Evolutionary conservation across 177 flowering plant species (phyloP).

Genomic region (Vitis hybrid): DNA sequence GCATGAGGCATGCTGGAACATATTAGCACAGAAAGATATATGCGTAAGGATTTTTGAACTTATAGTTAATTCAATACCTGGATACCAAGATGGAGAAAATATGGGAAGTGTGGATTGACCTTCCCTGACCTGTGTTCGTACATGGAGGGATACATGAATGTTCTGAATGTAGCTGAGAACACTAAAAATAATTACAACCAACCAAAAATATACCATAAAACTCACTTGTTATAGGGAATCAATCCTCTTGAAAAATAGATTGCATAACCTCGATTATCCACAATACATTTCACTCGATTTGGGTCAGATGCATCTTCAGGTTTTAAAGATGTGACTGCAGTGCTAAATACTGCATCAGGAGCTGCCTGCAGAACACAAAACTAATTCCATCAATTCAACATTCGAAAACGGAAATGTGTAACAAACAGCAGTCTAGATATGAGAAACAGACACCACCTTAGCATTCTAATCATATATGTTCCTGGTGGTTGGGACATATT

Average conservation of each 20-base stretch:
- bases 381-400: too few relatives aligned
- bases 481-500: too few relatives aligned
- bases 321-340: constrained; percentile 87
- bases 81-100: constrained; percentile 92
- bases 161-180: background rate
- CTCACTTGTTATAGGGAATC: constrained; percentile 89
- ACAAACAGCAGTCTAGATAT: background rate
- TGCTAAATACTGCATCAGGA: constrained; percentile 97
- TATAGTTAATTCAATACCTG: constrained; percentile 49
- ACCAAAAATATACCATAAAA: constrained; percentile 4
- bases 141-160: constrained; percentile 5
- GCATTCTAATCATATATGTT: too few relatives aligned
- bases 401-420: background rate
- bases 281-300: constrained; percentile 89
- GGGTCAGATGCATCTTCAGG: constrained; percentile 90
- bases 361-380: constrained; percentile 49
- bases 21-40: background rate
- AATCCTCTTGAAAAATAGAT: constrained; percentile 90
- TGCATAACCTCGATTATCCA: constrained; percentile 88
- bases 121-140: constrained; percentile 60
- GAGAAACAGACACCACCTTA: background rate
- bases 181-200: background rate
- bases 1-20: background rate
- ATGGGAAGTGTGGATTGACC: constrained; percentile 76
- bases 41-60: background rate